These are phyloP conservation scores for Mikania micrantha DNA, from an alignment of 129 eudicot species.

Conservation along the genomic window DNA sequence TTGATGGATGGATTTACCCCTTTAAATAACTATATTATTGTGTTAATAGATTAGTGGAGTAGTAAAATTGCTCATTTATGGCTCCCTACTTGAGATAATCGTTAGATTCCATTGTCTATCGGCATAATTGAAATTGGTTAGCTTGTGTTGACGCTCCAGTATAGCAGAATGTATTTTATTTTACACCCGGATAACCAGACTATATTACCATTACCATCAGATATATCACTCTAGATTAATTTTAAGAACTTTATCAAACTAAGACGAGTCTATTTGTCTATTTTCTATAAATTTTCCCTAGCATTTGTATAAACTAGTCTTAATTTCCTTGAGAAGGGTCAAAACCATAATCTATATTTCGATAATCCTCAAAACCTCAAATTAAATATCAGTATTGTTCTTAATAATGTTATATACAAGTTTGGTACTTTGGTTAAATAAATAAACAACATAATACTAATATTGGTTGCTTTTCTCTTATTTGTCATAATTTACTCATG, in stretches of 20 bases:
- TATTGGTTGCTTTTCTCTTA: background rate
- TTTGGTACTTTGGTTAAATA: background rate
- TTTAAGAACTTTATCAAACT: background rate
- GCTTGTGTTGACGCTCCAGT: background rate
- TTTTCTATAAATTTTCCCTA: background rate
- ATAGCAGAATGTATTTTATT: background rate
- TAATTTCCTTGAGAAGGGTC: too few species aligned
- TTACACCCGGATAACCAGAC: background rate
- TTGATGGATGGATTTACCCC: background rate
- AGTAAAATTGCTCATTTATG: background rate
- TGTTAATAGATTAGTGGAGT: background rate
- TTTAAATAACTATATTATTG: background rate
- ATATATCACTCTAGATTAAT: background rate
- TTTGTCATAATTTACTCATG: constrained; percentile 7
- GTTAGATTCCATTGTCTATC: background rate
- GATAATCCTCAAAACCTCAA: background rate
- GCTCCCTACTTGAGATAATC: background rate
- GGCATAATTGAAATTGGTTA: background rate
- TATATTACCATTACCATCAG: background rate
- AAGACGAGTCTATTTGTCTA: background rate
- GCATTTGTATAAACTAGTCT: too few species aligned
- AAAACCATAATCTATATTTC: too few species aligned
- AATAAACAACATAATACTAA: background rate
- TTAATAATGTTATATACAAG: background rate
- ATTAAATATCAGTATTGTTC: too few species aligned